Evolutionary conservation across 2,329 filamentous ascomycete genomes (phyloP).

Genomic region (Sporothrix pallida): DNA sequence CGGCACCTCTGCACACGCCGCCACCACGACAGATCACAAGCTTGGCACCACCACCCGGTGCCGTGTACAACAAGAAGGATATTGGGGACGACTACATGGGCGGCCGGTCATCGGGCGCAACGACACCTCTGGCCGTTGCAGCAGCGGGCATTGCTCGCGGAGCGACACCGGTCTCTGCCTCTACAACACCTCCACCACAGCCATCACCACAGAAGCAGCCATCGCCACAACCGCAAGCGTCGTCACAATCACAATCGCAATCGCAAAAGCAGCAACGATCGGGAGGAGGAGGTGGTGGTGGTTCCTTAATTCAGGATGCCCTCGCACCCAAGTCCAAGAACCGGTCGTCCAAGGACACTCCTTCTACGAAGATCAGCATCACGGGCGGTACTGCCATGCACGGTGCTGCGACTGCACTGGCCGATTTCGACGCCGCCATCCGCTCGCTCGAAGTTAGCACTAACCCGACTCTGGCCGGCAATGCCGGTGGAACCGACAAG

Average conservation of each 20-base stretch:
- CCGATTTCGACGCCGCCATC: slow-evolving; percentile 79
- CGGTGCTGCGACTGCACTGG: slow-evolving; percentile 74
- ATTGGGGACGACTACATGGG: slow-evolving; percentile 75
- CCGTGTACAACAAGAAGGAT: slow-evolving; percentile 75
- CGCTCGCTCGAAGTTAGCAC: slow-evolving; percentile 88
- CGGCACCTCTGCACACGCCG: slow-evolving; percentile 68
- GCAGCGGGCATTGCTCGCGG: slow-evolving; percentile 9
- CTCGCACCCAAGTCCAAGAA: slow-evolving; percentile 59
- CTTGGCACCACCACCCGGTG: slow-evolving; percentile 66
- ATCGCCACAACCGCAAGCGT: slow-evolving; percentile 36
- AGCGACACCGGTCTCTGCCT: slow-evolving; percentile 23
- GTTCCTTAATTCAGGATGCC: slow-evolving; percentile 80
- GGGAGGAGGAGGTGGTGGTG: slow-evolving; percentile 62
- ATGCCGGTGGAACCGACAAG: neutral
- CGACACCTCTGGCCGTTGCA: slow-evolving; percentile 43
- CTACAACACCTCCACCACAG: slow-evolving; percentile 42
- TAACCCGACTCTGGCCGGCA: slow-evolving; percentile 68
- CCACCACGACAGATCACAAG: slow-evolving; percentile 68
- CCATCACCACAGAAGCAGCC: slow-evolving; percentile 55
- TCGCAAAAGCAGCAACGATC: slow-evolving; percentile 5
- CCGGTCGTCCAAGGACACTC: neutral
- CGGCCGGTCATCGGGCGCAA: slow-evolving; percentile 49
- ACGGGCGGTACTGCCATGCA: slow-evolving; percentile 82
- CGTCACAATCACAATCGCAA: neutral
- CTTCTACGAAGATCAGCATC: slow-evolving; percentile 69